A percentile compares a stretch with the other conserved stretches of the same genome.
Evolutionary conservation across 192 early-diverging fungal genomes (phyloP).

Genomic region (Backusella circina): DNA sequence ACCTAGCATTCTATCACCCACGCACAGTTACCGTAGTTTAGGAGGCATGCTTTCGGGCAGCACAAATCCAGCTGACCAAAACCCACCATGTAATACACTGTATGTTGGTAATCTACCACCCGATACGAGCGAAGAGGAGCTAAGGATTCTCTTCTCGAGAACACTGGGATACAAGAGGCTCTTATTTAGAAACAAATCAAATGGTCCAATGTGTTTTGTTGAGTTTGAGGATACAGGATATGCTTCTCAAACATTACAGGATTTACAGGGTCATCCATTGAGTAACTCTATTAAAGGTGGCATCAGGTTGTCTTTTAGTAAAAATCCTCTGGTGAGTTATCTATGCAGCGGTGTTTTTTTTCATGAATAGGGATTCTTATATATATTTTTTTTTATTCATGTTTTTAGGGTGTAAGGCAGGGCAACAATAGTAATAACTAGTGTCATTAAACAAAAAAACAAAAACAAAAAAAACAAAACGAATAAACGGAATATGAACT

Average conservation of each 20-base stretch:
- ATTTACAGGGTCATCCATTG: conserved; percentile 83
- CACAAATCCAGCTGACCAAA: conserved; percentile 81
- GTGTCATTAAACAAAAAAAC: neutral
- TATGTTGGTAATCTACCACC: conserved; percentile 95
- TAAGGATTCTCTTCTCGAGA: conserved; percentile 70
- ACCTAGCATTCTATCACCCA: conserved; percentile 28
- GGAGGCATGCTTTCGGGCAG: conserved; percentile 38
- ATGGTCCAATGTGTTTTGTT: conserved; percentile 99
- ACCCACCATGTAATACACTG: conserved; percentile 97
- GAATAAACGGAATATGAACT: neutral
- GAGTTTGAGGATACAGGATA: conserved; percentile 94
- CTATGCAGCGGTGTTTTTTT: neutral
- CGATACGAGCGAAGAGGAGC: conserved; percentile 89
- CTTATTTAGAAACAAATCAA: conserved; percentile 81
- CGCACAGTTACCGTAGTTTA: neutral
- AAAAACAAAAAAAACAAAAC: neutral
- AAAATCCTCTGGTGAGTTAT: conserved; percentile 75
- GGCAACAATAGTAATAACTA: neutral
- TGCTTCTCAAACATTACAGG: conserved; percentile 86
- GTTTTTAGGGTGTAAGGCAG: neutral
- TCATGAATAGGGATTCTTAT: neutral
- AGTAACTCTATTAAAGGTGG: conserved; percentile 88
- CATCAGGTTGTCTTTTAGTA: conserved; percentile 90
- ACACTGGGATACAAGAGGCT: conserved; percentile 88
- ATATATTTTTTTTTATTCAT: neutral